Base-by-base conservation (phyloP, 768 basidiomycete species). In the Boletus rubropictus region DNA sequence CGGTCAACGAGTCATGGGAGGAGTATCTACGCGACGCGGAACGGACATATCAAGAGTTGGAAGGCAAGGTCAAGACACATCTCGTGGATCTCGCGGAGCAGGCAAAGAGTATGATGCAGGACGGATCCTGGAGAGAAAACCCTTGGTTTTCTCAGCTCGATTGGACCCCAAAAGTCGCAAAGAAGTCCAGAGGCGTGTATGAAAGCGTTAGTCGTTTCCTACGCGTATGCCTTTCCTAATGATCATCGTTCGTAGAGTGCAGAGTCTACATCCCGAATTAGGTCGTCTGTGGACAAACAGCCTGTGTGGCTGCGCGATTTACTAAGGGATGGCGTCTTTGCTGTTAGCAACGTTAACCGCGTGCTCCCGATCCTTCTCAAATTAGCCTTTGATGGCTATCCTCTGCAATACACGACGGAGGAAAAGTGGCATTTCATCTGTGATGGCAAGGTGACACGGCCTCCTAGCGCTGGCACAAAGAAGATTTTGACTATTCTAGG, bases 1-100 rank as follows among this genome's bases (percentile, higher is more conserved):
- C 91, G 1, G 92, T 98, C 39, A 88, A 98, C 62, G 75, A 91
- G 56, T 75, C 79, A 43, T 98, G 95, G 96, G 82, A 93, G 51
- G 68, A 69, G 11, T 98, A 98, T 66, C 63, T 97, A 17, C 69
- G 76, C 29, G 76, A 74, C 12, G 90, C 95, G 0, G 95, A 99
- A 58, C 65, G 64, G 21, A 83, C 79, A 14, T 97, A 89, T 67
- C 68, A 70, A 20, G 80, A 82, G 44, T 69, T 95, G 42, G 81
- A 86, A 48, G 72, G 75, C n/a, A 75, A 72, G 34, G 76, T 89
- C 33, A 78, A 76, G 55, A 62, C 55, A 18, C 73, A 78, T 39
- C 74, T 98, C 15, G 76, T 82, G 4, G 74, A 81, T 40, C 72
- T 89, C 32, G 92, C 93, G 0, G 75, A 76, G 46, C 69, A 80